Base-by-base conservation (phyloP, 169 alveolate genomes). In the Eimeria tenella region DNA sequence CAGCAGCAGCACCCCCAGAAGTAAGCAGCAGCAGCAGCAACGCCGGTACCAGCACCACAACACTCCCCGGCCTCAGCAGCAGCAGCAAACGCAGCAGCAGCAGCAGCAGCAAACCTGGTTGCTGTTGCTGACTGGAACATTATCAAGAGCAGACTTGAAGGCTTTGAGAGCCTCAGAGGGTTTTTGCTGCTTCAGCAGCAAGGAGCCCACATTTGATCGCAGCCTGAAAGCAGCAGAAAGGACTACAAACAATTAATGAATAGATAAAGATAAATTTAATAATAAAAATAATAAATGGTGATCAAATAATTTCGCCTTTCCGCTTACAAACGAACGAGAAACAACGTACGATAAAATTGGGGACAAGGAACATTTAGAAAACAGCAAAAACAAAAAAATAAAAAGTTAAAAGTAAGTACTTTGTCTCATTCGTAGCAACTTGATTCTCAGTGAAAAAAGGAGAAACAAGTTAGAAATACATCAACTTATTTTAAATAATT, bases 131-230 rank as follows among this genome's bases (percentile, higher is more conserved):
- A 81, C 74, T 52, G 74, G 90, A 4, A 25, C 56, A 73, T 81
- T 81, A 73, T 81, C 90, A 17, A 81, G 74, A 21, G 90, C 90
- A 56, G 90, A 71, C 31, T 81, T 81, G 11, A 81, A 81, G 3
- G 90, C 90, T 58, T 56, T 81, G 21, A 81, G 75, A 5, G 90
- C 90, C 4, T 53, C 74, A 11, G 42, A 50, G 9, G 90, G 90
- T 19, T 63, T 81, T 49, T 81, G 90, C 90, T 81, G 90, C 56
- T 81, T 53, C 90, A 81, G 90, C 73, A 81, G 90, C 19, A 81
- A 3, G 13, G 74, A 17, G 9, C 90, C 90, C 42, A 81, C 56
- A 55, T 81, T 81, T 42, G 52, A 71, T 55, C 23, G 23, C 17
- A 81, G 74, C 90, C 90, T 81, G 74, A 71, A 81, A 73, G 42